A percentile compares a stretch with the other conserved stretches of the same genome.
Evolutionary conservation across 129 eudicot genomes (phyloP).

Genomic region (Centrapalus pauciflorus): DNA sequence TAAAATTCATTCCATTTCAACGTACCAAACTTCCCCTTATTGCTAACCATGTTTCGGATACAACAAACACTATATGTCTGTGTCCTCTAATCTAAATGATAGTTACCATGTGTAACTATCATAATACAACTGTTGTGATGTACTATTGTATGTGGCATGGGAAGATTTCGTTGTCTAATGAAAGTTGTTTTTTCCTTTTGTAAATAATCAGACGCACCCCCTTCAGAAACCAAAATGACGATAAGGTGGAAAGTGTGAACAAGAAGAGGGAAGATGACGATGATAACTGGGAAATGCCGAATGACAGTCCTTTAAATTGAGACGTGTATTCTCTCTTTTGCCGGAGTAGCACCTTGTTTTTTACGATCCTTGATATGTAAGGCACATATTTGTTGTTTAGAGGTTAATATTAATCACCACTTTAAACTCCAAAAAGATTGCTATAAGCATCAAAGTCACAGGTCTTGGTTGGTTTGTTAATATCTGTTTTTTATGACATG

Average conservation of each 20-base stretch:
- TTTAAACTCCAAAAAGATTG: no score
- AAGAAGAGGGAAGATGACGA: slow-evolving; percentile 56
- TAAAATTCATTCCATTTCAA: no score
- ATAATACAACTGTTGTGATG: background rate
- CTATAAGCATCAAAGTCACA: no score
- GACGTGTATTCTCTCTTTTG: slow-evolving; percentile 35
- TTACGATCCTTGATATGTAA: slow-evolving; percentile 6
- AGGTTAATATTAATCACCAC: slow-evolving; percentile 3
- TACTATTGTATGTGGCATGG: background rate
- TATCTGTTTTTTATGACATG: no score
- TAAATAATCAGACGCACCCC: slow-evolving; percentile 47
- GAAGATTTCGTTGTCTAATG: background rate
- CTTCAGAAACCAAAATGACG: slow-evolving; percentile 32
- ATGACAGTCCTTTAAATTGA: slow-evolving; percentile 36
- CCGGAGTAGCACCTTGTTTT: slow-evolving; percentile 1
- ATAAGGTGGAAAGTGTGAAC: slow-evolving; percentile 37
- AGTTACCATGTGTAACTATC: background rate
- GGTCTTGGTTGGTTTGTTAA: no score
- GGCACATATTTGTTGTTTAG: slow-evolving; percentile 20
- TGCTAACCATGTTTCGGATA: background rate
- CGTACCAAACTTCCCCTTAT: no score
- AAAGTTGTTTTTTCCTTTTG: background rate
- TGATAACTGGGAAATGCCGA: slow-evolving; percentile 77
- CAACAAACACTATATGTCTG: no score
- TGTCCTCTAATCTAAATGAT: no score